Evolutionary conservation across 768 basidiomycete genomes (phyloP), one percentile per base, ranked within the genome.

Genomic region (Multifurca ochricompacta): DNA sequence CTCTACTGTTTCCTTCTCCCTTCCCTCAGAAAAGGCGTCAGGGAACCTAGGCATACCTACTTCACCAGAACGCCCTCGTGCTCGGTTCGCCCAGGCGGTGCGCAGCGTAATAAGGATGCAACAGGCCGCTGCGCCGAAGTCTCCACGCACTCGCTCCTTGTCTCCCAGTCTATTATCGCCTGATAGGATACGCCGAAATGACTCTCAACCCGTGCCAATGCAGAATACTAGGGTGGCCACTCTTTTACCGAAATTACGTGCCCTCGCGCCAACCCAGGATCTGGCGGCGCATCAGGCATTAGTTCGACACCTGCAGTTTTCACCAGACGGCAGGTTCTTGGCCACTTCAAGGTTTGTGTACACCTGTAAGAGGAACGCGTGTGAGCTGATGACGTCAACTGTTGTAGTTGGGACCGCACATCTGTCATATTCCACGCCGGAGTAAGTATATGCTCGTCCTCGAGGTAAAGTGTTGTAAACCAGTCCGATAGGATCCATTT

Each of bases 231-330:
- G 83, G n/a, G 69, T 85, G 4, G 71, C 78, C 21, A 67, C 67
- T 6, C 67, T 87, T 41, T 70, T 75, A n/a, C 79, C 81, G 14
- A 80, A 76, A 58, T 67, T 89, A 51, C 73, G 71, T 54, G 71
- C 70, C 40, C 63, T 87, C 59, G 72, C 76, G 50, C 66, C 76
- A 8, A 80, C 78, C 0, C 78, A 86, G 62, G 82, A 81, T 57
- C 66, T 85, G 19, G 75, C 76, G 9, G 80, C 80, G 5, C 87
- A 88, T 66, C 69, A 73, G 48, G 85, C 82, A 6, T 75, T 87
- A 27, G 85, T 89, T 16, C 67, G 81, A 49, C 82, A 87, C 66
- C 65, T 89, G 63, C 81, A 87, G 65, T 89, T 88, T 69, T 86
- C 83, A 1, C 85, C 85, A 1, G 79, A 87, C 65, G 87, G 87